Evolutionary conservation across 2,329 filamentous ascomycete genomes (phyloP).

Genomic region (Sordariomycetes sp.): DNA sequence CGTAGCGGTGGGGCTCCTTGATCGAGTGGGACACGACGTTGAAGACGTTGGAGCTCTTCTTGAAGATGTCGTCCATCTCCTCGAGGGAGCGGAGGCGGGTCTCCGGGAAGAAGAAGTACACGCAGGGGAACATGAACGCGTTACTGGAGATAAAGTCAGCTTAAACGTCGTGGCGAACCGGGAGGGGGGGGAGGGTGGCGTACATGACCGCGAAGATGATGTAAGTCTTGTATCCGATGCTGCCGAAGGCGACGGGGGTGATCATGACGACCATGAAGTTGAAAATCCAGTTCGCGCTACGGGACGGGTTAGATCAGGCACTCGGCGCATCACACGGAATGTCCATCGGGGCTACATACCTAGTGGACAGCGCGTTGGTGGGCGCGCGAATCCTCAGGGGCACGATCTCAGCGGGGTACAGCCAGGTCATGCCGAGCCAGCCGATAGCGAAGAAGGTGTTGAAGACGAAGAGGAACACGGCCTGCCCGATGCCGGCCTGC

Average conservation of each 20-base stretch:
- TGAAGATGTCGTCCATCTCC: not conserved
- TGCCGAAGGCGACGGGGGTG: constrained; percentile 46
- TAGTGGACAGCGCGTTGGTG: constrained; percentile 44
- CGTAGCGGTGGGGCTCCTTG: not conserved
- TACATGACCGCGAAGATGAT: constrained; percentile 53
- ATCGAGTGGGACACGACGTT: not conserved
- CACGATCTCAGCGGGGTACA: not conserved
- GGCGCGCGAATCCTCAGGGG: constrained; percentile 24
- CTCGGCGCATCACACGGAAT: not conserved
- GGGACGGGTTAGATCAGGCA: not conserved
- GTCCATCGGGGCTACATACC: constrained; percentile 7
- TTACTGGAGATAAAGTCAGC: not conserved
- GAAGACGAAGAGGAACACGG: not conserved
- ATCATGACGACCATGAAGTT: constrained; percentile 56
- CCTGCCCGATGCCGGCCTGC: not conserved
- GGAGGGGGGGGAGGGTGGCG: not conserved
- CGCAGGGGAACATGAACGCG: not conserved
- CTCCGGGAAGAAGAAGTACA: not conserved
- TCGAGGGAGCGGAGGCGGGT: not conserved
- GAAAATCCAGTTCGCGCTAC: constrained; percentile 46
- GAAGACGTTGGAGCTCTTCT: not conserved
- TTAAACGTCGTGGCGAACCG: not conserved
- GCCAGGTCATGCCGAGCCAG: not conserved
- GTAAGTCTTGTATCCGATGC: constrained; percentile 50
- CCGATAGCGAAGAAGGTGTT: not conserved